phyloP scores from a whole-genome alignment of 345 rosid genomes.

The Crucihimalaya himalaica region DNA sequence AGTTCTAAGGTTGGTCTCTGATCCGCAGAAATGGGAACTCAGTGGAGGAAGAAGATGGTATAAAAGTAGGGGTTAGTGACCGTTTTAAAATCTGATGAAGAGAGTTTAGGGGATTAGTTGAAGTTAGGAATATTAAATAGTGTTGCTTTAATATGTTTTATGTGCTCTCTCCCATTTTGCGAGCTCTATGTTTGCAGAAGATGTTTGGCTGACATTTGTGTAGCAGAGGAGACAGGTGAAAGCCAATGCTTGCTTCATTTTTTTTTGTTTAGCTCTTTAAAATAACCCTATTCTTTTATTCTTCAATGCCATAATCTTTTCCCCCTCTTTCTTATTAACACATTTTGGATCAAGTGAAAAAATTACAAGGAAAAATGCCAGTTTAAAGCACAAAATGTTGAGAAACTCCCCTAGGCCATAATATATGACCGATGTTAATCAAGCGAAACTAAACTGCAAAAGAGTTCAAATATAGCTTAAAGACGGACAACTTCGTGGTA shows the following conservation, averaged over 20 bases:
- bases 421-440: background rate
- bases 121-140: constrained; percentile 31
- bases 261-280: background rate
- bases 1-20: constrained; percentile 26
- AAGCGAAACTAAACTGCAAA: background rate
- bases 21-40: constrained; percentile 25
- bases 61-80: constrained; percentile 31
- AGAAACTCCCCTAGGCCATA: too few species aligned
- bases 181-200: constrained; percentile 25
- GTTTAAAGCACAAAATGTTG: too few species aligned
- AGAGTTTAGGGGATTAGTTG: constrained; percentile 36
- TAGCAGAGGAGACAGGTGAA: constrained; percentile 26
- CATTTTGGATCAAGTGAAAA: background rate
- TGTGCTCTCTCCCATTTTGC: constrained; percentile 17
- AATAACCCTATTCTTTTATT: constrained; percentile 31
- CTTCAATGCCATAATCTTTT: background rate
- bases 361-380: too few species aligned
- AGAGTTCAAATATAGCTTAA: background rate
- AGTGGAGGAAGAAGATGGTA: constrained; percentile 29
- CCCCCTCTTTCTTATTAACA: background rate
- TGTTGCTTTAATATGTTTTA: constrained; percentile 19
- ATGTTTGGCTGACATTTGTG: constrained; percentile 29
- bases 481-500: constrained; percentile 1
- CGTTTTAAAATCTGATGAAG: constrained; percentile 32
- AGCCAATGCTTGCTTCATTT: constrained; percentile 11